Conservation (phyloP, 495 filamentous ascomycete genomes). For the Daldinia decipiens region DNA sequence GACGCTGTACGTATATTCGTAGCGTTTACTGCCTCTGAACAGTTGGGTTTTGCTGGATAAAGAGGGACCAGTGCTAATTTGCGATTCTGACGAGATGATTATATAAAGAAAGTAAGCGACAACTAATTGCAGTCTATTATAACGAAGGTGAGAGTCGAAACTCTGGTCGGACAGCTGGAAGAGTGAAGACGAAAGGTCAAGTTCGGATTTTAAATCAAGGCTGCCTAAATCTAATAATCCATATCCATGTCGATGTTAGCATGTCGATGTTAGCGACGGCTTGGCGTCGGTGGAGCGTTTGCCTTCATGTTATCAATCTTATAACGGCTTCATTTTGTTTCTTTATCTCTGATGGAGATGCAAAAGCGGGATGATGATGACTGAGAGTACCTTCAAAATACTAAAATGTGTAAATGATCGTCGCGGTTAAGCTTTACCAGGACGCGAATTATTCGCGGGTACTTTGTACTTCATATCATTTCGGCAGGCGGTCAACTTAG, state of each 20-base stretch:
- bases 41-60: too few species aligned
- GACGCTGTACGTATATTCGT: background rate
- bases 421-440: background rate
- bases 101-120: background rate
- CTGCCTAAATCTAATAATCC: background rate
- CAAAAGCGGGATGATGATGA: background rate
- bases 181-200: background rate
- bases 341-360: background rate
- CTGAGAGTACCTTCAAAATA: background rate
- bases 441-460: background rate
- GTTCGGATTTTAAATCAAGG: background rate
- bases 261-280: background rate
- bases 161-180: background rate
- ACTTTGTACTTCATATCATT: background rate
- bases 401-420: background rate
- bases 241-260: background rate
- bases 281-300: background rate
- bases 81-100: too few species aligned
- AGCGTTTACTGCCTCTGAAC: too few species aligned
- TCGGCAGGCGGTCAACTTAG: slow-evolving; percentile 15
- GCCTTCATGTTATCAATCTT: background rate
- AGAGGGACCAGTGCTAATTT: too few species aligned
- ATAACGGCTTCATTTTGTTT: background rate
- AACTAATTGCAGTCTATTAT: background rate
- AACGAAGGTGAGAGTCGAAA: background rate